Evolutionary conservation across 192 early-diverging fungal species (phyloP), one percentile per base, ranked within the genome.

Genomic region (Linnemannia elongata): DNA sequence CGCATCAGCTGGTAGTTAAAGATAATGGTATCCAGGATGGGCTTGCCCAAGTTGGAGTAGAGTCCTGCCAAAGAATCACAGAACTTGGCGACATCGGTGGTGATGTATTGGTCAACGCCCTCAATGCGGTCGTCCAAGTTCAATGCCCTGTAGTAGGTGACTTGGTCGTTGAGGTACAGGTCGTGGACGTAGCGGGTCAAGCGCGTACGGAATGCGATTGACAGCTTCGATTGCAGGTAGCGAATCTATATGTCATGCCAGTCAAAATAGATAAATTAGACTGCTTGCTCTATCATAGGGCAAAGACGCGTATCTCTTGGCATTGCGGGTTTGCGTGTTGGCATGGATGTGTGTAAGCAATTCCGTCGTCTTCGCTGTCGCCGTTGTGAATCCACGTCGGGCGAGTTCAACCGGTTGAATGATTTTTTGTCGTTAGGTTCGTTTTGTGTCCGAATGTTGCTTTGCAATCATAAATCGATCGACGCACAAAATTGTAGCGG

Each of bases 41-140:
- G 99, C 86, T 99, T 99, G 77, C 96, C 97, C 76, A 98, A 89
- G 88, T 99, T 98, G 57, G 96, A 97, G 91, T 99, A 99, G 9
- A 99, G 91, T 69, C 94, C 95, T n/a, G 97, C 91, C 38, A 97
- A 90, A 18, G 96, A 94, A 72, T 95, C 93, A 87, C 97, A 96
- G 91, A 99, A 99, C 82, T 96, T 96, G 74, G 93, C 92, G 74
- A 99, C 93, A 85, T 99, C 98, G 36, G 96, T 96, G 20, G 97
- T 95, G 69, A 97, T 95, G 79, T 90, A 92, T 93, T 98, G 97
- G 88, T 97, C 97, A 30, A 95, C 93, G 75, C 96, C 96, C 79
- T 94, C 90, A 76, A 98, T 95, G 66, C 98, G 93, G 83, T 96
- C 94, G 81, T 98, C 98, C 76, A 99, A 88, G 88, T 99, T 98